phyloP scores from a whole-genome alignment of 768 basidiomycete genomes.

The Phylloporus sp. region DNA sequence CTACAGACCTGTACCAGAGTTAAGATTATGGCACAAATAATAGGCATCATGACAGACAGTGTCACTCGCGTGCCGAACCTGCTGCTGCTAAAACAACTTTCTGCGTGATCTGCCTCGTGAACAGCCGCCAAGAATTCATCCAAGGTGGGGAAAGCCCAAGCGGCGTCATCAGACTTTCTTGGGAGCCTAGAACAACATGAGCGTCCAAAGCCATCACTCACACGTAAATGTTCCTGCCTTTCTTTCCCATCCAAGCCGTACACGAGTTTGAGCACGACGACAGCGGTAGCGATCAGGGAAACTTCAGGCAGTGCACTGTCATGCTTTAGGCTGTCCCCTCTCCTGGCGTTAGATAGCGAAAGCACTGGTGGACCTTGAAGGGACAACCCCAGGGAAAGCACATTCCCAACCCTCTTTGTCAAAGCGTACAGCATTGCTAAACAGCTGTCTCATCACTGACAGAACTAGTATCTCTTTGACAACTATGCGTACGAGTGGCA shows the following conservation, averaged over 20 bases:
- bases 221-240: constrained; percentile 41
- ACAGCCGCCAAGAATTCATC: constrained; percentile 47
- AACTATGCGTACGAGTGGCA: constrained; percentile 63
- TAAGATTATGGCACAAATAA: constrained; percentile 2
- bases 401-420: constrained; percentile 54
- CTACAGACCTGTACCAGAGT: constrained; percentile 43
- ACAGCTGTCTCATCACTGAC: constrained; percentile 1
- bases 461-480: background rate
- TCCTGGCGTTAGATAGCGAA: constrained; percentile 32
- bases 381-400: constrained; percentile 56
- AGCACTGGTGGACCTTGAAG: constrained; percentile 55
- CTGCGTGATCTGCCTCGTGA: constrained; percentile 34
- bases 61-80: constrained; percentile 42
- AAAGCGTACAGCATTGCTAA: constrained; percentile 60
- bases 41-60: constrained; percentile 40
- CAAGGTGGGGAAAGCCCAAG: constrained; percentile 51
- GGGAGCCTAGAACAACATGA: constrained; percentile 39
- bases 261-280: constrained; percentile 77
- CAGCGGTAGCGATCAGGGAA: constrained; percentile 51
- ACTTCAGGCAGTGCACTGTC: constrained; percentile 72
- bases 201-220: constrained; percentile 2
- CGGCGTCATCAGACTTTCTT: constrained; percentile 48
- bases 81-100: constrained; percentile 27
- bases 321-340: constrained; percentile 41
- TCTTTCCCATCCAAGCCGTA: constrained; percentile 75